Evolutionary conservation across 1,284 basidiomycete species (phyloP).

Genomic region (Ganoderma lucidum): DNA sequence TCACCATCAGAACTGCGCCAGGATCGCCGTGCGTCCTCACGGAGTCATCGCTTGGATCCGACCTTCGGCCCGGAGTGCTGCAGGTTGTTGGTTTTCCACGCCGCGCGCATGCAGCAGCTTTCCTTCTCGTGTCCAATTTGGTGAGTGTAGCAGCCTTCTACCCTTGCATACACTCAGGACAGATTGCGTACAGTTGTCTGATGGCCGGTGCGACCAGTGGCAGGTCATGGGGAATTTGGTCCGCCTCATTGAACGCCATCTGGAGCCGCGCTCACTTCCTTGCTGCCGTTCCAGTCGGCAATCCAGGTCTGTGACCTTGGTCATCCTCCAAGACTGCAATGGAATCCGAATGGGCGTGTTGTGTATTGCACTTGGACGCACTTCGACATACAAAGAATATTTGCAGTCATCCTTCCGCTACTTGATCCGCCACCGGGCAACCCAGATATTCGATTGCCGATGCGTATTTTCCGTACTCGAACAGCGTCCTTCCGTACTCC

Average conservation of each 20-base stretch:
- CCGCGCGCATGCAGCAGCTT: too few species aligned
- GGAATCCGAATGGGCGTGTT: neutral
- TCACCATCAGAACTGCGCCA: neutral
- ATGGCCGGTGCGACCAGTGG: neutral
- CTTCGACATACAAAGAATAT: neutral
- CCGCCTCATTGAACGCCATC: neutral
- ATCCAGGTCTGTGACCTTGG: neutral
- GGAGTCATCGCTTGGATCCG: too few species aligned
- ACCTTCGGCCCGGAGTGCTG: too few species aligned
- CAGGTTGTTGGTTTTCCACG: too few species aligned
- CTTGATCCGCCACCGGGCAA: neutral
- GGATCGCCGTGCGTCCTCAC: too few species aligned
- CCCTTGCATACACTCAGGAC: neutral
- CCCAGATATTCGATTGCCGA: neutral
- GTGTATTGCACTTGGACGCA: too few species aligned
- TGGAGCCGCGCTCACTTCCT: neutral
- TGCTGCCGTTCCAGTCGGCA: neutral
- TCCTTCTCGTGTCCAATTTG: too few species aligned
- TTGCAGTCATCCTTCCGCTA: neutral
- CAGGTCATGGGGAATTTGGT: neutral
- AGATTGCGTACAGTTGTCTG: neutral
- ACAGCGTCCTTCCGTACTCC: neutral
- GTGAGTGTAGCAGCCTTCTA: too few species aligned
- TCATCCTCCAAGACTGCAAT: neutral
- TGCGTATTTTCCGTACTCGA: neutral